Evolutionary conservation across 2,329 filamentous ascomycete genomes (phyloP), one percentile per base, ranked within the genome.

Genomic region (Aureobasidium sp.): DNA sequence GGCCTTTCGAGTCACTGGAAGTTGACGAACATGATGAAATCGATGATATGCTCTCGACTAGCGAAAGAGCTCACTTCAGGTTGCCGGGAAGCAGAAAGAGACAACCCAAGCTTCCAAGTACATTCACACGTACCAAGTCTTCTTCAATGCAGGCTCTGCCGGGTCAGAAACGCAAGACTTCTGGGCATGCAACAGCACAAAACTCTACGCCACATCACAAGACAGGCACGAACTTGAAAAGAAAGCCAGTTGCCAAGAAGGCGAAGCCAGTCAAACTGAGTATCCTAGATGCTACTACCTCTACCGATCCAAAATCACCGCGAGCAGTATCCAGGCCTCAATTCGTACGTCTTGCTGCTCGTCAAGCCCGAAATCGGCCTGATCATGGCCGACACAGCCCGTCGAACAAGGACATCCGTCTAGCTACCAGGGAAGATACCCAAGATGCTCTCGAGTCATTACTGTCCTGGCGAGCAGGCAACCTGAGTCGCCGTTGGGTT

Each of bases 341-440:
- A 26, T 86, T 86, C 60, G 72, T 87, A 6, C 77, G 78, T 59
- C 69, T 87, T 63, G 84, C 84, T 37, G 76, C 77, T 32, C 79
- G 84, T 64, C 75, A 78, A 66, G 81, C 78, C 53, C 78, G 80
- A 9, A 76, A 73, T 44, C 75, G 76, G 51, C 69, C 72, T 27
- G 77, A 83, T 67, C 68, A 73, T 67, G 82, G 79, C 39, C 77
- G 82, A 61, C 78, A 80, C 66, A 81, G 78, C 47, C 82, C 80
- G 17, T 75, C 73, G 26, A 72, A 73, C 55, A 85, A 85, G 66
- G 73, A 79, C 41, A 75, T 86, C 55, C 75, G 77, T 57, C 70
- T 86, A 29, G 78, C 78, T 17, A 84, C 79, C 27, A 73, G 71
- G 36, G 67, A 73, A 9, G 84, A 87, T 64, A 85, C 82, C 0